A percentile compares a stretch with the other conserved stretches of the same genome.
phyloP scores from a whole-genome alignment of 148 eudicot species.

The Vaccinium vitisidaea region DNA sequence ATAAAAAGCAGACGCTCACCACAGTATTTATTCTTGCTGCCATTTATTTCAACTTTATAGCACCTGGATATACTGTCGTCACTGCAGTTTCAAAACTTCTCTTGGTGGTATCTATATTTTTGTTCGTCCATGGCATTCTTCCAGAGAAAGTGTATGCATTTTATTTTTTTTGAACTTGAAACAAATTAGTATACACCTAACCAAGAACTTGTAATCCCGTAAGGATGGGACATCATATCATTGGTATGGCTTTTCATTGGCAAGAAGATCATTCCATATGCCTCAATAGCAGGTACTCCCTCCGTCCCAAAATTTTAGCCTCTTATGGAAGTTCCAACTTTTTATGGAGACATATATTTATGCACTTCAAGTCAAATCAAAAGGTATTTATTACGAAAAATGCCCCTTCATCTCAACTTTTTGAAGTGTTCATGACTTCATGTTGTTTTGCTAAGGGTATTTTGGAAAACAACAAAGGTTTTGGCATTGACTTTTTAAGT shows the following conservation, averaged over 20 bases:
- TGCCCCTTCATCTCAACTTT: not conserved
- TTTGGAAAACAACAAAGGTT: not conserved
- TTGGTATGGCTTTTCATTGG: not conserved
- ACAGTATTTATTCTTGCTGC: constrained; percentile 49
- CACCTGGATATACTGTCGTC: constrained; percentile 62
- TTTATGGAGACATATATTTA: not conserved
- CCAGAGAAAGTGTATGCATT: constrained; percentile 62
- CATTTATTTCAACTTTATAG: constrained; percentile 66
- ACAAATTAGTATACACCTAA: not conserved
- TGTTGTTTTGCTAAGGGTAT: not conserved
- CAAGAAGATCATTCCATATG: not conserved
- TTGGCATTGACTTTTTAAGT: not conserved
- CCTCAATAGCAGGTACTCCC: not conserved
- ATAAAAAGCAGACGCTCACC: constrained; percentile 53
- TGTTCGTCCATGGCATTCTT: constrained; percentile 66
- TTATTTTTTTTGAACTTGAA: constrained; percentile 8
- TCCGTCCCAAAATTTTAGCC: not conserved
- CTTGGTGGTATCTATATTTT: constrained; percentile 50
- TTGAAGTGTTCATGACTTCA: not conserved
- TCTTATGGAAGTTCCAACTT: not conserved
- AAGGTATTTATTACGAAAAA: not conserved
- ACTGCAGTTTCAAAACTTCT: constrained; percentile 64
- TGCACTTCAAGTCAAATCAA: not conserved
- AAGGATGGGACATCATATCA: not conserved
- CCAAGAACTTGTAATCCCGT: not conserved